Evolutionary conservation across 2,329 filamentous ascomycete genomes (phyloP).

Genomic region (Blastomyces emzantsi): DNA sequence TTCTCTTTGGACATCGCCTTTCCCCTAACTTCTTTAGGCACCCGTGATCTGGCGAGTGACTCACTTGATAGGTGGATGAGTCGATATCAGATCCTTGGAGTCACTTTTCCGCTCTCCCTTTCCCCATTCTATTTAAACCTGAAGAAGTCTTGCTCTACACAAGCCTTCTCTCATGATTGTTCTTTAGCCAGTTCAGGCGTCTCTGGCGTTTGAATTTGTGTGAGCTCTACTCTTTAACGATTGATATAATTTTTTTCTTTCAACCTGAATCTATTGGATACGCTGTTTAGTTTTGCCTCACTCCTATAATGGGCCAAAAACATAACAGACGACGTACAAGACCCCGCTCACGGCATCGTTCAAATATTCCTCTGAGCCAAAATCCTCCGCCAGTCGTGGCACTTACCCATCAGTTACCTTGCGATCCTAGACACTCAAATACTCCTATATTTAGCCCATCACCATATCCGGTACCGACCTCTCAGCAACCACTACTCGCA

Average conservation of each 20-base stretch:
- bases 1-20: not conserved
- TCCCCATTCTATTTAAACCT: not conserved
- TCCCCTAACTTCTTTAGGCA: slow-evolving; percentile 1
- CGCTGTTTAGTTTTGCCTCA: not conserved
- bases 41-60: not conserved
- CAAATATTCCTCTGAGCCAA: slow-evolving; percentile 13
- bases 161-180: not conserved
- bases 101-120: not conserved
- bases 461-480: slow-evolving; percentile 2
- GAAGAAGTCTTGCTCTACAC: not conserved
- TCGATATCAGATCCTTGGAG: not conserved
- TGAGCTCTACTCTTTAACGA: not conserved
- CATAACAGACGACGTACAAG: slow-evolving; percentile 40
- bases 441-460: slow-evolving; percentile 18
- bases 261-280: not conserved
- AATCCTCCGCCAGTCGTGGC: slow-evolving; percentile 18
- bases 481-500: slow-evolving; percentile 25
- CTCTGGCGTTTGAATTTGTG: slow-evolving; percentile 6
- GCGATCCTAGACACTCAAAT: slow-evolving; percentile 12
- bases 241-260: not conserved
- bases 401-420: slow-evolving; percentile 17
- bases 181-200: not conserved
- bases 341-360: slow-evolving; percentile 32
- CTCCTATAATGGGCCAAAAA: slow-evolving; percentile 35
- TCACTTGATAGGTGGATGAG: slow-evolving; percentile 9